Conservation (phyloP, 805 yeast genomes). For the Candida easanensis region DNA sequence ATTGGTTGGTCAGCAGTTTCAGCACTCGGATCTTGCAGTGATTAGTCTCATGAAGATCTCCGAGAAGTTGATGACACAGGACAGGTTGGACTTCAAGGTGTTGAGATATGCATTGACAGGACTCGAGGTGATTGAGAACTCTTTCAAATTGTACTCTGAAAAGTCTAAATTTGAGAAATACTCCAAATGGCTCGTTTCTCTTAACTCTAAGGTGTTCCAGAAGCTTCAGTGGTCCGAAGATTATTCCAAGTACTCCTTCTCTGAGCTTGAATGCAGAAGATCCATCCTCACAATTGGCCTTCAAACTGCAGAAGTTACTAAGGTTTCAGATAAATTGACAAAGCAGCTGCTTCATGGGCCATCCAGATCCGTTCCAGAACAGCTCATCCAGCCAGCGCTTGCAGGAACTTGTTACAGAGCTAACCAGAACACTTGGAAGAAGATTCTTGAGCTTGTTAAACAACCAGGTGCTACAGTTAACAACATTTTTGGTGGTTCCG, state of each 20-base stretch:
- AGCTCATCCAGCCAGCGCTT: constrained; percentile 44
- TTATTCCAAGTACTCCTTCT: constrained; percentile 33
- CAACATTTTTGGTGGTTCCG: constrained; percentile 25
- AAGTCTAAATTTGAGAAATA: constrained; percentile 7
- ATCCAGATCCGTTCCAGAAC: constrained; percentile 47
- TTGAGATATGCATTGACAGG: constrained; percentile 28
- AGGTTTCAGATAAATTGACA: constrained; percentile 40
- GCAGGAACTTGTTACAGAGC: constrained; percentile 38
- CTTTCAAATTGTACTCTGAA: constrained; percentile 17
- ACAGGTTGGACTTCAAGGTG: constrained; percentile 23
- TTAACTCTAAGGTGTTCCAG: constrained; percentile 23
- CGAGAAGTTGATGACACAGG: constrained; percentile 11
- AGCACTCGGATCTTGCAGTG: constrained; percentile 28
- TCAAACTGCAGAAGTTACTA: constrained; percentile 20
- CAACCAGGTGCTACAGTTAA: constrained; percentile 44
- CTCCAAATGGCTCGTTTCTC: constrained; percentile 13
- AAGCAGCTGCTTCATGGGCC: constrained; percentile 55
- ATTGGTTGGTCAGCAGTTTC: constrained; percentile 29
- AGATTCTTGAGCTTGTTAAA: constrained; percentile 50
- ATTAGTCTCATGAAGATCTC: constrained; percentile 29
- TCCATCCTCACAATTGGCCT: constrained; percentile 40
- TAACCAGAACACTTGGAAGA: constrained; percentile 54
- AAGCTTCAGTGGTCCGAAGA: constrained; percentile 40
- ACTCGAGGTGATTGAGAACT: constrained; percentile 24
- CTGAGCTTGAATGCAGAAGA: constrained; percentile 45